Conservation (phyloP, 441 rosid genomes). For the Theobroma grandiflorum region DNA sequence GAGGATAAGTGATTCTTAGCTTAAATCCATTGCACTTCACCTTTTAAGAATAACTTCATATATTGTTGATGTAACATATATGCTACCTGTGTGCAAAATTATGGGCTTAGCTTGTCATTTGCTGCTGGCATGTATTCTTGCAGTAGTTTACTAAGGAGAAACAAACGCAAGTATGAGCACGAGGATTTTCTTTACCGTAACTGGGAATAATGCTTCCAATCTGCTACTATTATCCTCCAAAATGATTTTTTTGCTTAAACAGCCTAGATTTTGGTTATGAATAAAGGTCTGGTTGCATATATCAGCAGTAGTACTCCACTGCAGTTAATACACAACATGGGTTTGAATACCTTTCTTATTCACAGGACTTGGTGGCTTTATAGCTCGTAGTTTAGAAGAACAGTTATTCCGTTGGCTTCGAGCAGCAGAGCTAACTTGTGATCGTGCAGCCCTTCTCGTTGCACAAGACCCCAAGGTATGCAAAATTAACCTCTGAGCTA, state of each 20-base stretch:
- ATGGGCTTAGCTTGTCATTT: conserved; percentile 3
- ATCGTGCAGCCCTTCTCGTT: conserved; percentile 99
- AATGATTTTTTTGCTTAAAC: background rate
- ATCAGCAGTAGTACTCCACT: background rate
- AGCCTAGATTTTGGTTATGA: background rate
- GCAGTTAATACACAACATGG: background rate
- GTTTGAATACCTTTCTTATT: conserved; percentile 24
- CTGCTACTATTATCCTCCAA: conserved; percentile 1
- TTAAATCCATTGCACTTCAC: conserved; percentile 5
- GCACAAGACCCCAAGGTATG: conserved; percentile 93
- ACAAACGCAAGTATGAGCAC: background rate
- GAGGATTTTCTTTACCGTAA: background rate
- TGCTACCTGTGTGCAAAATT: background rate
- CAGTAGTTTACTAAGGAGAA: background rate
- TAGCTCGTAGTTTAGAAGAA: conserved; percentile 88
- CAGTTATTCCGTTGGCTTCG: conserved; percentile 91
- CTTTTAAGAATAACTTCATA: background rate
- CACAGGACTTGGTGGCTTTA: conserved; percentile 82
- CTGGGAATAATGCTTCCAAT: conserved; percentile 3
- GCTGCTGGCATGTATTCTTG: background rate
- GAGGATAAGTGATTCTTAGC: background rate
- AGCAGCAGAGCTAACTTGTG: conserved; percentile 97
- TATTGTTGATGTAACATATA: background rate
- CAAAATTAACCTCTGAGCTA: conserved; percentile 18
- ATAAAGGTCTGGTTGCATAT: background rate